Base-by-base conservation (phyloP, 2,329 filamentous ascomycete species). In the Ophiostoma novo-ulmi region DNA sequence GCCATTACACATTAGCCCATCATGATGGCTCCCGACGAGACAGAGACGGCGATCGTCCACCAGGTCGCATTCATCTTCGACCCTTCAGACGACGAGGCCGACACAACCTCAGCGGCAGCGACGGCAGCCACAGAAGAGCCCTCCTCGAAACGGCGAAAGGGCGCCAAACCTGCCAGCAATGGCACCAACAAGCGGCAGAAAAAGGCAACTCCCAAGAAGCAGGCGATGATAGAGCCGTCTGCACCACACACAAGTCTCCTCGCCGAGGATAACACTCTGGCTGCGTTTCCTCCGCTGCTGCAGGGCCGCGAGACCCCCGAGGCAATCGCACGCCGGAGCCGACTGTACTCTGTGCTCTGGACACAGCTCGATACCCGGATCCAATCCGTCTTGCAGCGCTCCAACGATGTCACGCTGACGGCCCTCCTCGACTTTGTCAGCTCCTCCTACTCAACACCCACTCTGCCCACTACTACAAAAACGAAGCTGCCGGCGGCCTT, bases 401-500 rank as follows among this genome's bases (percentile, higher is more conserved):
- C 88, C 22, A 90, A 91, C 73, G 82, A 85, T 70, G 84, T 82
- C 41, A 90, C 88, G 1, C 78, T 90, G 26, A 80, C 85, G 39
- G 82, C 88, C 69, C 87, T 91, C 11, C 81, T 83, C 8, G 78
- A 78, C 0, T 91, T 91, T 78, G 79, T 89, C 11, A 78, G 80
- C 31, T 78, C 80, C 55, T 77, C 80, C 68, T 74, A 75, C 69
- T 77, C 63, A 10, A 14, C 35, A 35, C 5, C 48, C 8, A 35
- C 38, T 13, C 22, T 26, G 0, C 10, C 68, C 22, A 36, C 52
- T 6, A 35, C 39, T 13, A 61, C n/a, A 73, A 76, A 77, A 58
- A 80, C 81, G 67, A 86, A 85, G 76, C 85, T 92, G 55, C 88
- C 90, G 0, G 86, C 89, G 8, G 90, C 87, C 1, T 89, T 94